Evolutionary conservation across 129 eudicot genomes (phyloP).

Genomic region (Erigeron canadensis): DNA sequence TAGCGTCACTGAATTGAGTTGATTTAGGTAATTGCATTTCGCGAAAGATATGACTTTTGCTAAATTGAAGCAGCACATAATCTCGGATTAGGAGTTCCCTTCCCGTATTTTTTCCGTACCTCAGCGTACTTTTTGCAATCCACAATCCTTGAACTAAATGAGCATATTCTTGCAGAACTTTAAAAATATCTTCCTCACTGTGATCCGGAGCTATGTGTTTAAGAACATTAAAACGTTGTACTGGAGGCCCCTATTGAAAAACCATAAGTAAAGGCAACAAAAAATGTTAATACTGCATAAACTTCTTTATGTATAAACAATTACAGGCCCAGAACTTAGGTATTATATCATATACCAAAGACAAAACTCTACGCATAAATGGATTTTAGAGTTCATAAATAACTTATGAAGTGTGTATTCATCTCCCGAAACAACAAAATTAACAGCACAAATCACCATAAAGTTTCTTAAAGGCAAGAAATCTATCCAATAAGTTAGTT

Average conservation of each 20-base stretch:
- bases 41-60: slow-evolving; percentile 46
- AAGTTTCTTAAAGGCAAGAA: background rate
- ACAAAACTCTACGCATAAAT: background rate
- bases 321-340: background rate
- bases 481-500: background rate
- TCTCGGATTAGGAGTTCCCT: slow-evolving; percentile 48
- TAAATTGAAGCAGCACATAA: slow-evolving; percentile 51
- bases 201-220: slow-evolving; percentile 71
- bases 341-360: background rate
- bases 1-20: slow-evolving; percentile 12
- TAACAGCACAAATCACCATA: background rate
- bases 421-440: background rate
- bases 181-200: slow-evolving; percentile 51
- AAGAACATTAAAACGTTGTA: slow-evolving; percentile 59
- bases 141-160: slow-evolving; percentile 78
- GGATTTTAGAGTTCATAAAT: background rate
- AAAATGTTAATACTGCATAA: slow-evolving; percentile 2
- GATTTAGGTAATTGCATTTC: slow-evolving; percentile 38
- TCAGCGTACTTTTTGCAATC: slow-evolving; percentile 68
- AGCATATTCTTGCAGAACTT: slow-evolving; percentile 50
- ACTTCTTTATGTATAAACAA: background rate
- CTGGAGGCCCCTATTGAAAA: slow-evolving; percentile 53
- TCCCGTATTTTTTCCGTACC: slow-evolving; percentile 37
- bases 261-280: background rate
- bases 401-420: background rate